These are phyloP conservation scores for Chlorella sp. DNA, from an alignment of 139 green algal genomes.

Conservation along the genomic window DNA sequence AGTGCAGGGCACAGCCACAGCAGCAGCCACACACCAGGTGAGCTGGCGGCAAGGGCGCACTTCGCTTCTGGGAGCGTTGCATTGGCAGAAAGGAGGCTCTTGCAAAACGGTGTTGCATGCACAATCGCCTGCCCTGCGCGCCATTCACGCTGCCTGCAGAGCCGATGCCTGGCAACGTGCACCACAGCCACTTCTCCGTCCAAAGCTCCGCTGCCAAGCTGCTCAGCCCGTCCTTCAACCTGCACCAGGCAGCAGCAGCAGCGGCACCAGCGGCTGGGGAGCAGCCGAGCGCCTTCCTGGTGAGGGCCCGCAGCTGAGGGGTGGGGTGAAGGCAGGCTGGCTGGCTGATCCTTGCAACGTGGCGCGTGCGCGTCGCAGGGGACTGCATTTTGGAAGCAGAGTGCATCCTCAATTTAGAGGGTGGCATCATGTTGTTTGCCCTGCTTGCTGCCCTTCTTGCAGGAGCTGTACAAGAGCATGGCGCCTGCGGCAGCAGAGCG, in stretches of 20 bases:
- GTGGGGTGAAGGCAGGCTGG: neutral
- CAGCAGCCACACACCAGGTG: neutral
- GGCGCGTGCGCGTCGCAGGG: no score
- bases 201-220: neutral
- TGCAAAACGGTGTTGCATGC: neutral
- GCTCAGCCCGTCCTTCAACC: neutral
- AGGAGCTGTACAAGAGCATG: conserved; percentile 25
- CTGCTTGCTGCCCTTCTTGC: neutral
- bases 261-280: neutral
- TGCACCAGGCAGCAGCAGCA: neutral
- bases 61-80: no score
- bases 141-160: no score
- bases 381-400: no score
- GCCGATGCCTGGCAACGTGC: neutral
- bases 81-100: no score
- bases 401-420: no score
- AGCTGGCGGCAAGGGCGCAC: no score
- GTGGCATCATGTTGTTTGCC: no score
- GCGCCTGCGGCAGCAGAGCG: neutral
- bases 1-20: neutral
- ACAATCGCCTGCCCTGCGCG: no score
- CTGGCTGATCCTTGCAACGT: no score
- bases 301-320: neutral
- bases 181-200: neutral
- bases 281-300: neutral